Evolutionary conservation across 495 filamentous ascomycete species (phyloP).

Genomic region (Penicillium manginii): DNA sequence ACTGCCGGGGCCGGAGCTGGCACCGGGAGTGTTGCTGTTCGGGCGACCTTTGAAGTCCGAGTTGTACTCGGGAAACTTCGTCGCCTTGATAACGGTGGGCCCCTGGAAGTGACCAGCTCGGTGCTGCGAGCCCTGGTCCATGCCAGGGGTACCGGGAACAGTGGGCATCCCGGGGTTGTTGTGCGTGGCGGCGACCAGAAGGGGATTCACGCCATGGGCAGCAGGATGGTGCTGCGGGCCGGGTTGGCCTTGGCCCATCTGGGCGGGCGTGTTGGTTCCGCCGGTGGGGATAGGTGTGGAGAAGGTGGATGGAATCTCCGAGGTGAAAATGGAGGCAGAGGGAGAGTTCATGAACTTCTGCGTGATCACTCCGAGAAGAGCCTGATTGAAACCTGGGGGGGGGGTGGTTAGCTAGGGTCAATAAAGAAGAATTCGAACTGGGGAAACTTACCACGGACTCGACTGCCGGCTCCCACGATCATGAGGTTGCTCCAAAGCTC

Average conservation of each 20-base stretch:
- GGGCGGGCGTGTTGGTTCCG: constrained; percentile 86
- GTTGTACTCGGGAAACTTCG: constrained; percentile 83
- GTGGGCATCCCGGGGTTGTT: constrained; percentile 53
- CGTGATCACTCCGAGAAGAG: constrained; percentile 75
- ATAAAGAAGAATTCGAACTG: background rate
- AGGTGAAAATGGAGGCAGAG: constrained; percentile 94
- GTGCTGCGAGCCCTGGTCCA: constrained; percentile 33
- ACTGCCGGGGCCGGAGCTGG: constrained; percentile 32
- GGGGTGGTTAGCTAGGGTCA: constrained; percentile 7
- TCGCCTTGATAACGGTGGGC: constrained; percentile 78
- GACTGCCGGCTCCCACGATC: constrained; percentile 86
- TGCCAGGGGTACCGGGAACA: constrained; percentile 39
- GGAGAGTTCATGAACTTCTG: constrained; percentile 89
- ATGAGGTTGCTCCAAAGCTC: constrained; percentile 89
- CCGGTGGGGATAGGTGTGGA: constrained; percentile 89
- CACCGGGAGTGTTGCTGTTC: constrained; percentile 48
- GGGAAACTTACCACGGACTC: constrained; percentile 65
- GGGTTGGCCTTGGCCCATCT: constrained; percentile 56
- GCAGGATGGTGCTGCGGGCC: constrained; percentile 47
- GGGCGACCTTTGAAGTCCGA: constrained; percentile 88
- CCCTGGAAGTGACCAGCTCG: too few species aligned
- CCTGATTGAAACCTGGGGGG: constrained; percentile 74
- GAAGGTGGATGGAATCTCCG: constrained; percentile 88
- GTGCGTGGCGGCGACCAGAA: constrained; percentile 89
- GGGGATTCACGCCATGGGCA: constrained; percentile 78